A percentile compares a stretch with the other conserved stretches of the same genome.
Conservation (phyloP, 2,329 filamentous ascomycete genomes). For the Aspergillus terreus region DNA sequence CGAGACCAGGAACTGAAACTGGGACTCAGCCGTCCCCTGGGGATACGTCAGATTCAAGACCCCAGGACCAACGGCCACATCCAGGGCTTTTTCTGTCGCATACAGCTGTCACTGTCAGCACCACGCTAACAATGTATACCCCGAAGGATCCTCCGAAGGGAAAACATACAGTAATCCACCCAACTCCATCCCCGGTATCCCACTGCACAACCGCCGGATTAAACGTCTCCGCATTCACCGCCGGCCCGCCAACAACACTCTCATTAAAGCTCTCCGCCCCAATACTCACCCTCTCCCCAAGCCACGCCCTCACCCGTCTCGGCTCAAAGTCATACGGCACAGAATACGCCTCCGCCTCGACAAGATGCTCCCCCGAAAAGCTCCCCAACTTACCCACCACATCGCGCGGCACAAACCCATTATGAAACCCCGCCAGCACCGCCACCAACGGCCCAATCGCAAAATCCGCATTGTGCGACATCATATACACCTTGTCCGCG, state of each 20-base stretch:
- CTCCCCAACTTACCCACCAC: background rate
- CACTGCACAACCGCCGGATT: conserved; percentile 5
- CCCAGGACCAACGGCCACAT: background rate
- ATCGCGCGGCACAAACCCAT: background rate
- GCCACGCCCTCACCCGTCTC: background rate
- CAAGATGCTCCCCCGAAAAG: conserved; percentile 1
- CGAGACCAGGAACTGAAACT: conserved; percentile 3
- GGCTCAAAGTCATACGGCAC: conserved; percentile 1
- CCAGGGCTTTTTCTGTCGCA: conserved; percentile 1
- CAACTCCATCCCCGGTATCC: conserved; percentile 1
- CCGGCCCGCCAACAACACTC: conserved; percentile 2
- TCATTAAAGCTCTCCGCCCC: conserved; percentile 5
- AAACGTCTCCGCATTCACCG: conserved; percentile 1
- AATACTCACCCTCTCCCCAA: conserved; percentile 1
- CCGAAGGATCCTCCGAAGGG: too few species aligned
- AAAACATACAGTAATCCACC: background rate
- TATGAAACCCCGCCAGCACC: background rate
- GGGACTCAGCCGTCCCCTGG: background rate
- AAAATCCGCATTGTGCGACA: conserved; percentile 4
- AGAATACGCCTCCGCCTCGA: background rate
- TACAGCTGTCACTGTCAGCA: background rate
- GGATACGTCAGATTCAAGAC: conserved; percentile 2
- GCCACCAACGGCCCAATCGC: conserved; percentile 1
- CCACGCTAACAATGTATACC: too few species aligned
- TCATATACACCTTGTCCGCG: background rate